Evolutionary conservation across 2,329 filamentous ascomycete species (phyloP).

Genomic region (Sporothrix euskadiensis): DNA sequence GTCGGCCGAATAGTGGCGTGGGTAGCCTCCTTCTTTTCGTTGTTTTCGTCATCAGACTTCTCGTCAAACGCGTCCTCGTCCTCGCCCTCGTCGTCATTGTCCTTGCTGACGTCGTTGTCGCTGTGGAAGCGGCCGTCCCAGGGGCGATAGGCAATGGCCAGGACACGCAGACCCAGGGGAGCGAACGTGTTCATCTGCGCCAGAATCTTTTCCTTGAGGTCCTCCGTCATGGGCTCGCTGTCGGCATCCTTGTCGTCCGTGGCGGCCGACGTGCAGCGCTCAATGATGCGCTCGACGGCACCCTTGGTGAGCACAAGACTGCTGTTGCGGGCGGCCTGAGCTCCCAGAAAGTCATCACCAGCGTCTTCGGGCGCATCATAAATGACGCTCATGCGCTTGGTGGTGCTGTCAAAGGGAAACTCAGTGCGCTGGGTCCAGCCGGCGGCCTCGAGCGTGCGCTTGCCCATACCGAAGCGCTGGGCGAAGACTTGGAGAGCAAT

Average conservation of each 20-base stretch:
- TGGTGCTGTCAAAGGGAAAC: slow-evolving; percentile 75
- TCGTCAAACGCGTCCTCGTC: slow-evolving; percentile 2
- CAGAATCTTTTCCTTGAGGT: slow-evolving; percentile 53
- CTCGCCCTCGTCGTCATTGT: slow-evolving; percentile 25
- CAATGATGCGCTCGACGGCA: slow-evolving; percentile 61
- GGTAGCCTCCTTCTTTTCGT: slow-evolving; percentile 47
- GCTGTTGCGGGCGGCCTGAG: slow-evolving; percentile 34
- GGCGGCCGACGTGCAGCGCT: slow-evolving; percentile 55
- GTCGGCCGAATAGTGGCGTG: slow-evolving; percentile 37
- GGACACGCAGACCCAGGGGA: slow-evolving; percentile 68
- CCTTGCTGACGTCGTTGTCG: neutral
- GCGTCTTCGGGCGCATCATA: slow-evolving; percentile 54
- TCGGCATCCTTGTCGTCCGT: slow-evolving; percentile 39
- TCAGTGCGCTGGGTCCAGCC: slow-evolving; percentile 68
- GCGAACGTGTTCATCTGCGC: slow-evolving; percentile 61
- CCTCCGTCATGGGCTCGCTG: slow-evolving; percentile 50
- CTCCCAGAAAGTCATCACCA: neutral
- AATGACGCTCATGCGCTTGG: slow-evolving; percentile 79
- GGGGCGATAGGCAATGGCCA: slow-evolving; percentile 68
- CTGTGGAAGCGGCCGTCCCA: slow-evolving; percentile 52
- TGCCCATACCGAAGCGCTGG: slow-evolving; percentile 63
- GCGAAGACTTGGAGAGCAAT: slow-evolving; percentile 76
- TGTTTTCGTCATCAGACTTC: neutral
- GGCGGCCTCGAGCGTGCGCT: slow-evolving; percentile 51
- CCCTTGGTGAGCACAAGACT: slow-evolving; percentile 63